Evolutionary conservation across 768 basidiomycete species (phyloP).

Genomic region (Lepiota brunneoincarnata): DNA sequence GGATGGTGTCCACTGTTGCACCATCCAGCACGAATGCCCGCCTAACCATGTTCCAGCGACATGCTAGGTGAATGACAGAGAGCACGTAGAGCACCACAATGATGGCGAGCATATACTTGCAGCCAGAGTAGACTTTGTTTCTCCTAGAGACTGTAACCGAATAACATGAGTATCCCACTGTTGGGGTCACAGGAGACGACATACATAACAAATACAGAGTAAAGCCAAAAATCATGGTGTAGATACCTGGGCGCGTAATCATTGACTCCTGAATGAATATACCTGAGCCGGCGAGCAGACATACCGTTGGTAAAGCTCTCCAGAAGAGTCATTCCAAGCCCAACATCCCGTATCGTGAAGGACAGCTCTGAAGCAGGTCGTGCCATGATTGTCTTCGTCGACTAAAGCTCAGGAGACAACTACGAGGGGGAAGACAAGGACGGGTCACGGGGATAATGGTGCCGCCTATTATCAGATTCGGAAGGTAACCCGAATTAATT

Average conservation of each 20-base stretch:
- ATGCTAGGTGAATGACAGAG: not conserved
- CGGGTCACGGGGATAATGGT: too few species aligned
- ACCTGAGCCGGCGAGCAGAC: not conserved
- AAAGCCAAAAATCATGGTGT: conserved; percentile 3
- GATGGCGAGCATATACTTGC: not conserved
- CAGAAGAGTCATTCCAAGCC: conserved; percentile 6
- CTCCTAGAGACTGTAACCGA: not conserved
- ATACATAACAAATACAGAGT: conserved; percentile 1
- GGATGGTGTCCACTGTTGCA: not conserved
- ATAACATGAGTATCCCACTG: not conserved
- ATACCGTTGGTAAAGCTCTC: conserved; percentile 8
- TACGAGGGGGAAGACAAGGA: too few species aligned
- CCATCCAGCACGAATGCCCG: conserved; percentile 1
- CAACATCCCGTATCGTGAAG: conserved; percentile 4
- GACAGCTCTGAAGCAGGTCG: not conserved
- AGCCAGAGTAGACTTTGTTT: not conserved
- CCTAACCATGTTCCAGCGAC: conserved; percentile 7
- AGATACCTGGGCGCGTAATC: not conserved
- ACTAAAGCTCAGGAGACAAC: too few species aligned
- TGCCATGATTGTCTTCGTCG: not conserved
- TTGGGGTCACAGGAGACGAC: not conserved
- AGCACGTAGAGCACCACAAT: not conserved
- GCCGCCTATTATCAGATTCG: too few species aligned
- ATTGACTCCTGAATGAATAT: too few species aligned
- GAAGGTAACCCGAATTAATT: too few species aligned